Percentiles rank a stretch among this genome's conserved stretches.
These are phyloP conservation scores for Ceratocystis papillata DNA, from an alignment of 2,329 filamentous ascomycete species.

Conservation along the genomic window DNA sequence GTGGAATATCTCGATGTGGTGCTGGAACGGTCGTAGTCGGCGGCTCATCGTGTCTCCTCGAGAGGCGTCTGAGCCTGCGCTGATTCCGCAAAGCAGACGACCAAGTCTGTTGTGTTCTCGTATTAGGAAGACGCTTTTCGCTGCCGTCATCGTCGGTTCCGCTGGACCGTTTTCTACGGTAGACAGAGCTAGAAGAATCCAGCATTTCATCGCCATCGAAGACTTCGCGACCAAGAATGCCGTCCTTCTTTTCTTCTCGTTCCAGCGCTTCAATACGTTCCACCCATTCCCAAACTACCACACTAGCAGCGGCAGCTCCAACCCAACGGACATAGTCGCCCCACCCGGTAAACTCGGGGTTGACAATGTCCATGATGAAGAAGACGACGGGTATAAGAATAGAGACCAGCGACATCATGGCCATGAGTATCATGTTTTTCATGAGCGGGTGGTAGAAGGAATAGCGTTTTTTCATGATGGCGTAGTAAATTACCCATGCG, in stretches of 20 bases:
- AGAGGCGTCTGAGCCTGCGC: conserved; percentile 7
- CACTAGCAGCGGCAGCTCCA: conserved; percentile 84
- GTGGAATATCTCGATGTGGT: conserved; percentile 36
- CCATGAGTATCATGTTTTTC: conserved; percentile 77
- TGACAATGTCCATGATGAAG: conserved; percentile 81
- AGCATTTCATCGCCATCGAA: conserved; percentile 93
- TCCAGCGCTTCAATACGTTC: conserved; percentile 88
- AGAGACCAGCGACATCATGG: conserved; percentile 65
- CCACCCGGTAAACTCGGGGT: conserved; percentile 79
- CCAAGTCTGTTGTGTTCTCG: conserved; percentile 1
- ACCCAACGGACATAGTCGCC: conserved; percentile 95
- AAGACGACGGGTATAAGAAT: conserved; percentile 84
- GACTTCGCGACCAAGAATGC: conserved; percentile 78
- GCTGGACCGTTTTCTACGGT: conserved; percentile 19
- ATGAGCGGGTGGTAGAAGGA: conserved; percentile 85
- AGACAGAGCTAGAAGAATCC: conserved; percentile 47
- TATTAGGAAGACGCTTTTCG: conserved; percentile 16
- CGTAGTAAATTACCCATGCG: conserved; percentile 88
- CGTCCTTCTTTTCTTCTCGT: conserved; percentile 86
- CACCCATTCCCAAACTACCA: conserved; percentile 98
- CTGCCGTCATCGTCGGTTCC: conserved; percentile 19
- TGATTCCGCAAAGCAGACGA: conserved; percentile 16
- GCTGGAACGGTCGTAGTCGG: conserved; percentile 27
- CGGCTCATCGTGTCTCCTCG: conserved; percentile 24
- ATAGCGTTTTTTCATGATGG: conserved; percentile 81